phyloP scores from a whole-genome alignment of 2,329 filamentous ascomycete genomes.

The Fusarium torulosum region DNA sequence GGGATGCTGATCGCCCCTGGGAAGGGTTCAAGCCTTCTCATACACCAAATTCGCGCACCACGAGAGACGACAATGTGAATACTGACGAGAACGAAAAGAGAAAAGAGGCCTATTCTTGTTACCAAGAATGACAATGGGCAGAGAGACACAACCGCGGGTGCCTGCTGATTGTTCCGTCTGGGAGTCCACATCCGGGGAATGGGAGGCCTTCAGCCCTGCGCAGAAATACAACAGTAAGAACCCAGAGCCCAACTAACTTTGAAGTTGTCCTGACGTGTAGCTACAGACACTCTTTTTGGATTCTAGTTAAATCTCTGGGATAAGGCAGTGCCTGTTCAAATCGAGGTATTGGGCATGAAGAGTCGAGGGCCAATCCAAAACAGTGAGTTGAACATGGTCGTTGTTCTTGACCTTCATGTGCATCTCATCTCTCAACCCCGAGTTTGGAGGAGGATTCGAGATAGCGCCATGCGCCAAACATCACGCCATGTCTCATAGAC shows the following conservation, averaged over 20 bases:
- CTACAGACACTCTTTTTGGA: not conserved
- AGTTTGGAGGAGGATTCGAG: not conserved
- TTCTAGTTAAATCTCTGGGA: not conserved
- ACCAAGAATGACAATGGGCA: not conserved
- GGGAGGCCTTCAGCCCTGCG: not conserved
- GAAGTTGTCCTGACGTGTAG: not conserved
- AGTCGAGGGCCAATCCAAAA: too few relatives aligned
- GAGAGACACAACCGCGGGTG: not conserved
- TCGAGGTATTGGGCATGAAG: not conserved
- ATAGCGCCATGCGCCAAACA: not conserved
- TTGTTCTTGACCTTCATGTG: not conserved
- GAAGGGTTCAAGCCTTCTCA: conserved; percentile 12
- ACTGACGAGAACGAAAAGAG: not conserved
- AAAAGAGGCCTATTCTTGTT: too few relatives aligned
- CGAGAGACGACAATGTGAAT: not conserved
- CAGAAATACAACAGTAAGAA: not conserved
- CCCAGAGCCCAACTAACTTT: not conserved
- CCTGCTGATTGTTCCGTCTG: not conserved
- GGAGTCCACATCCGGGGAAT: not conserved
- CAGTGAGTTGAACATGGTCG: not conserved
- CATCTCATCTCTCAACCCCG: not conserved
- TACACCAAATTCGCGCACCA: not conserved
- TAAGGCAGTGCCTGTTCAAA: not conserved
- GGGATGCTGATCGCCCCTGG: conserved; percentile 19
- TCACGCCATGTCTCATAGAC: conserved; percentile 23